Evolutionary conservation across 1,139 yeast species (phyloP).

Genomic region (Yamadazyma triangularis): DNA sequence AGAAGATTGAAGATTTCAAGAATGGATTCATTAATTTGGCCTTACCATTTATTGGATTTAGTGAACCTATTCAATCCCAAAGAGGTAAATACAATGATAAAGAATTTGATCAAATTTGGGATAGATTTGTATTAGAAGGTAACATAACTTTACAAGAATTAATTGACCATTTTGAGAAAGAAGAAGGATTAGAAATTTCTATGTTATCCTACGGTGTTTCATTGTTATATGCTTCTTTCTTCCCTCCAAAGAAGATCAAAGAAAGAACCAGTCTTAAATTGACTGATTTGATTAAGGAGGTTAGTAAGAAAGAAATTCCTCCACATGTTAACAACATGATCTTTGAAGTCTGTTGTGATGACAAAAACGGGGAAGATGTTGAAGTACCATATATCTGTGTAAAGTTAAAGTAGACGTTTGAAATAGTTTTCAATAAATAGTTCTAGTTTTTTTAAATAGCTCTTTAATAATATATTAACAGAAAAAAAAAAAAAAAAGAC

Average conservation of each 20-base stretch:
- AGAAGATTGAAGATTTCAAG: conserved; percentile 81
- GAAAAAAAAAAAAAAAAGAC: no score
- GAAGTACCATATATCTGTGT: conserved; percentile 75
- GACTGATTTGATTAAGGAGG: conserved; percentile 71
- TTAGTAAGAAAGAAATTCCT: conserved; percentile 83
- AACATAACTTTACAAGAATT: conserved; percentile 74
- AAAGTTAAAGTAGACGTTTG: conserved; percentile 4
- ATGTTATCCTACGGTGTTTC: conserved; percentile 94
- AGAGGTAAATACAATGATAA: conserved; percentile 79
- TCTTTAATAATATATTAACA: no score
- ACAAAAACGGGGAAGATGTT: conserved; percentile 88
- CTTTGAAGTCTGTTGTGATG: conserved; percentile 91
- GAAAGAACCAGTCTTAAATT: conserved; percentile 68
- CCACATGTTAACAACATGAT: conserved; percentile 70
- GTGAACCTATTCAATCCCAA: conserved; percentile 89
- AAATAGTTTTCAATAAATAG: no score
- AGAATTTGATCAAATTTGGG: conserved; percentile 90
- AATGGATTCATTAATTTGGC: conserved; percentile 94
- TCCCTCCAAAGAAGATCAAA: conserved; percentile 84
- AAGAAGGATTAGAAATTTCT: conserved; percentile 81
- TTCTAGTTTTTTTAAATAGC: no score
- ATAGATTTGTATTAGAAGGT: conserved; percentile 78
- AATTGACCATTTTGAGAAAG: conserved; percentile 67
- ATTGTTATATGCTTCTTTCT: conserved; percentile 85
- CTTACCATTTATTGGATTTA: conserved; percentile 92